These are phyloP conservation scores for Tuber calosporum DNA, from an alignment of 495 filamentous ascomycete genomes.

Conservation along the genomic window DNA sequence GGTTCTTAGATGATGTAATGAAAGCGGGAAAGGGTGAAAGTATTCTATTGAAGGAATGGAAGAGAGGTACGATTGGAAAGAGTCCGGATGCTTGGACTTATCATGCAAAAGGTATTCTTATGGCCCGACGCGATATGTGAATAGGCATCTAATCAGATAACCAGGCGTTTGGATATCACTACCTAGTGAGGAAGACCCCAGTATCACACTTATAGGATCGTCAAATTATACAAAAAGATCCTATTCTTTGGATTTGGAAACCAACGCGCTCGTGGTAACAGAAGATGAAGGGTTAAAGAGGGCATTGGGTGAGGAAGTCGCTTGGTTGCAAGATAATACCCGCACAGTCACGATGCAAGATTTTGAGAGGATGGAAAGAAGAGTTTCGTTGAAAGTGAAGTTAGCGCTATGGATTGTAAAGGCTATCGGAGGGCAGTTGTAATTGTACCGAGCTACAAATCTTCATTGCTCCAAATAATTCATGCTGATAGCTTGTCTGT, in stretches of 20 bases:
- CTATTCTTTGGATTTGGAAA: conserved; percentile 85
- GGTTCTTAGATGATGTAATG: conserved; percentile 67
- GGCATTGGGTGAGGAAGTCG: conserved; percentile 67
- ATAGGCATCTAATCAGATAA: not conserved
- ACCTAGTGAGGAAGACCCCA: conserved; percentile 53
- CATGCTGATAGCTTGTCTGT: not conserved
- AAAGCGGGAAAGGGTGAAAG: conserved; percentile 51
- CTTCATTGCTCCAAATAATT: not conserved
- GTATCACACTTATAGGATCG: conserved; percentile 75
- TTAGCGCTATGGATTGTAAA: conserved; percentile 74
- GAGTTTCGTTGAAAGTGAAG: conserved; percentile 76
- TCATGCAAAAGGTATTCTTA: conserved; percentile 67
- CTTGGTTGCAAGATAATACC: conserved; percentile 68
- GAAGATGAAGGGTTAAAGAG: conserved; percentile 64
- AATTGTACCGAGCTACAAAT: not conserved
- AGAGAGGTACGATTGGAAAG: conserved; percentile 50
- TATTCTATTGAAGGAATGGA: conserved; percentile 84
- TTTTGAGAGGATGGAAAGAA: conserved; percentile 68
- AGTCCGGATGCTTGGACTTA: conserved; percentile 89
- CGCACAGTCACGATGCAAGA: conserved; percentile 61
- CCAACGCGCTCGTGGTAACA: conserved; percentile 77
- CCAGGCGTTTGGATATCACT: conserved; percentile 76
- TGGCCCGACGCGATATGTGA: not conserved
- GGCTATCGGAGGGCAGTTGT: conserved; percentile 34
- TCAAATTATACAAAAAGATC: conserved; percentile 95